Evolutionary conservation across 1,139 yeast genomes (phyloP), one percentile per base, ranked within the genome.

Genomic region (Debaryomyces sp.): DNA sequence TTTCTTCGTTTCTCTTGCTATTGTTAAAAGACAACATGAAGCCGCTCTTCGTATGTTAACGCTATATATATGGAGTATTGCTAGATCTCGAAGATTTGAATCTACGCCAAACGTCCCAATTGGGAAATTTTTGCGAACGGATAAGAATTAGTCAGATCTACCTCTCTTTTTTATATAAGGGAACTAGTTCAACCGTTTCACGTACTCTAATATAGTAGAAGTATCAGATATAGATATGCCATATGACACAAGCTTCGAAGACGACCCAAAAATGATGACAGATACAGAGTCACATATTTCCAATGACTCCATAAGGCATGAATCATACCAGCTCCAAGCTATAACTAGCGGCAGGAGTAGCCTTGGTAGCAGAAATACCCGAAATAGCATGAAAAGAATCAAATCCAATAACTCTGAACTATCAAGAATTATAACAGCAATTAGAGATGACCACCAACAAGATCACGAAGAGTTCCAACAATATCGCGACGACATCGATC

Each of bases 371-470:
- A 1, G 18, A 12, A 12, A 3, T 15, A 12, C 45, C 2, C 26
- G 26, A 21, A 34, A 36, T 17, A 36, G 18, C 17, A 32, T 41
- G 9, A 37, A 32, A 2, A 41, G 51, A 21, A 39, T 41, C 3
- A 48, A 43, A 30, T 46, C 66, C 4, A 60, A 57, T 40, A 54
- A 46, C 5, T 56, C 67, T 3, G 73, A 70, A 39, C 47, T 72
- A 8, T 64, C 71, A 4, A 57, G 66, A 33, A 66, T 72, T 6
- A 50, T 72, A 12, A 62, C 64, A 34, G 75, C 70, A 1, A 62
- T 72, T 17, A 55, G 61, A 37, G 77, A 71, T 49, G 77, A 72
- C 51, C 60, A 56, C 10, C 57, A 55, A 7, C 59, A 57, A 22
- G 67, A 62, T 44, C 54, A 54, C 29, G 58, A 54, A 18, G 60